Evolutionary conservation across 2,329 filamentous ascomycete genomes (phyloP).

Genomic region (Parafenestella ontariensis): DNA sequence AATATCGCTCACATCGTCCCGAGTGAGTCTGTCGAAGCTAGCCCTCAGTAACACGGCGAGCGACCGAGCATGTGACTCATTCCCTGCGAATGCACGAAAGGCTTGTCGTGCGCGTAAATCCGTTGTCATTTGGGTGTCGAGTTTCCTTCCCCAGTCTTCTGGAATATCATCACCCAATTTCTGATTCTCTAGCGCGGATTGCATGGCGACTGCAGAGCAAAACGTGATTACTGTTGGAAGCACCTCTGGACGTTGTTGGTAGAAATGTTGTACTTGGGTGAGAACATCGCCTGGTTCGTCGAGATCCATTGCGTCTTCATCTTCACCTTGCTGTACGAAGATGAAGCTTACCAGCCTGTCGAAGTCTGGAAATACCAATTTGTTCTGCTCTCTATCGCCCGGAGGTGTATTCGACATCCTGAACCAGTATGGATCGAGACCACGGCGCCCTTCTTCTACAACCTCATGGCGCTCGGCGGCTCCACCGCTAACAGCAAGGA

Average conservation of each 20-base stretch:
- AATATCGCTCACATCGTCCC: constrained; percentile 49
- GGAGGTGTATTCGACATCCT: constrained; percentile 61
- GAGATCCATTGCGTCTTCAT: constrained; percentile 45
- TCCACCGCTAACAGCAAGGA: constrained; percentile 76
- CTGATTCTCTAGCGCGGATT: constrained; percentile 60
- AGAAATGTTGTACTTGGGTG: constrained; percentile 39
- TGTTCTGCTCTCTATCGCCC: constrained; percentile 27
- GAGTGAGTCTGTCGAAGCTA: constrained; percentile 54
- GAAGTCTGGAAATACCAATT: constrained; percentile 52
- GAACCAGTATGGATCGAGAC: constrained; percentile 81
- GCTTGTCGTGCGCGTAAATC: constrained; percentile 69
- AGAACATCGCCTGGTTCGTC: constrained; percentile 35
- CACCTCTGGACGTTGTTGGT: constrained; percentile 54
- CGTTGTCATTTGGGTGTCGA: constrained; percentile 75
- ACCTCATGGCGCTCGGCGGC: constrained; percentile 79
- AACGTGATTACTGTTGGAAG: constrained; percentile 76
- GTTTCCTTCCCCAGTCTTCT: constrained; percentile 82
- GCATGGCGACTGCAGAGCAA: constrained; percentile 67
- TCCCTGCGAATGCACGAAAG: constrained; percentile 60
- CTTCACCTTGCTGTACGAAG: constrained; percentile 48
- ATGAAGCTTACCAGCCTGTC: constrained; percentile 54
- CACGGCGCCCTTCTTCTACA: constrained; percentile 86
- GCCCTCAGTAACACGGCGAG: constrained; percentile 53
- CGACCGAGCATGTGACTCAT: constrained; percentile 42
- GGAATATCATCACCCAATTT: constrained; percentile 64